These are phyloP conservation scores for Catharanthus roseus DNA, from an alignment of 257 asterid species.

Conservation along the genomic window DNA sequence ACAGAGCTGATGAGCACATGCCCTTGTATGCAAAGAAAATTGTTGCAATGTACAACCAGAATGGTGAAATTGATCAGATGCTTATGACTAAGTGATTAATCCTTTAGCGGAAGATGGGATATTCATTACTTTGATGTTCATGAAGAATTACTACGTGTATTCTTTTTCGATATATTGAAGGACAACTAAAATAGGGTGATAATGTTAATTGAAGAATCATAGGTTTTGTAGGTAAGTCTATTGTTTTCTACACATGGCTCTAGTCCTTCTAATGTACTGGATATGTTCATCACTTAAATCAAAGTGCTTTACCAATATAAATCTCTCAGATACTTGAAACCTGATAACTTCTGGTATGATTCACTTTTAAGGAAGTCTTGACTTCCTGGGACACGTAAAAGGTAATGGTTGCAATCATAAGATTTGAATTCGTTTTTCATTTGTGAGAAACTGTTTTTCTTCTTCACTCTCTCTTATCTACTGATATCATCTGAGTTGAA, in stretches of 20 bases:
- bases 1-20: slow-evolving; percentile 91
- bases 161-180: slow-evolving; percentile 1
- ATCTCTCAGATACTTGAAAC: not conserved
- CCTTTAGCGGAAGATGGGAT: slow-evolving; percentile 15
- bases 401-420: not conserved
- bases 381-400: not conserved
- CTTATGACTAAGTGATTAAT: slow-evolving; percentile 46
- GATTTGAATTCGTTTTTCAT: not conserved
- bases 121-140: not conserved
- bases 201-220: not conserved
- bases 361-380: not conserved
- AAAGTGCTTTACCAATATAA: not conserved
- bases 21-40: slow-evolving; percentile 83
- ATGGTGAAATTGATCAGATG: slow-evolving; percentile 88
- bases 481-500: too few species aligned
- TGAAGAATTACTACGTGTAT: not conserved
- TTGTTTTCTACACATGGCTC: not conserved
- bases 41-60: slow-evolving; percentile 75
- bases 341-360: not conserved
- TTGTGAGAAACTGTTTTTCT: not conserved
- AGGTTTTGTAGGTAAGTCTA: slow-evolving; percentile 13
- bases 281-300: not conserved
- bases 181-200: not conserved
- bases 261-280: not conserved
- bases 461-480: not conserved